Base-by-base conservation (phyloP, 352 stramenopile genomes). In the Globisporangium mamillatum region DNA sequence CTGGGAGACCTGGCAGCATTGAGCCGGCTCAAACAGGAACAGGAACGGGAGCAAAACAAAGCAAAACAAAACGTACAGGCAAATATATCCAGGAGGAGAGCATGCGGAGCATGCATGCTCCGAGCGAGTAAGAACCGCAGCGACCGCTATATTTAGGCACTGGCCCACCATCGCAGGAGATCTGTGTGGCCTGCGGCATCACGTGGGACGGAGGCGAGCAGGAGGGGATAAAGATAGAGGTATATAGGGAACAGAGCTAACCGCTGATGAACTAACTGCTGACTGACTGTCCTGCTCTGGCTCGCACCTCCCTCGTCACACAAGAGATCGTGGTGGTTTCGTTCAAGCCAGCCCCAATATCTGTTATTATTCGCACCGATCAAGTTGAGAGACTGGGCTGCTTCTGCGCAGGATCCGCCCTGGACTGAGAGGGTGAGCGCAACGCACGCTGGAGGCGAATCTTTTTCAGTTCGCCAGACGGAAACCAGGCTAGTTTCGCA, bases 81-180 rank as follows among this genome's bases (percentile, higher is more conserved):
- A 64, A 38, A 64, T 36, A 63, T 63, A 63, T 63, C 9, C 58
- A 53, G 14, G 22, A 63, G 38, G 32, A 38, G 32, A 38, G 32
- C 5, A 38, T 36, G n/a, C 22, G 9, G 16, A 16, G 7, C 6
- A 38, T 25, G 55, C 25, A 25, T 8, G 36, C 32, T 4, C 18
- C 4, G 56, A n/a, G 16, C 20, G 18, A 61, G 27, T 61, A 62
- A 48, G 56, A 52, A 16, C 32, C 25, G 2, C 27, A 61, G 27
- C 16, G 27, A 9, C 38, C 22, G 29, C 36, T 64, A 52, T 27
- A 55, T 64, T 41, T 64, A 54, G 59, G 41, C 3, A n/a, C 59
- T n/a, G 9, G 9, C 20, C 36, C 58, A 54, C 36, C 58, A 32
- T 63, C 58, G 58, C 58, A 63, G 14, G 58, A 12, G 41, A 36